Base-by-base conservation (phyloP, 2,329 filamentous ascomycete species). In the Lecanoromycetidae sp. region DNA sequence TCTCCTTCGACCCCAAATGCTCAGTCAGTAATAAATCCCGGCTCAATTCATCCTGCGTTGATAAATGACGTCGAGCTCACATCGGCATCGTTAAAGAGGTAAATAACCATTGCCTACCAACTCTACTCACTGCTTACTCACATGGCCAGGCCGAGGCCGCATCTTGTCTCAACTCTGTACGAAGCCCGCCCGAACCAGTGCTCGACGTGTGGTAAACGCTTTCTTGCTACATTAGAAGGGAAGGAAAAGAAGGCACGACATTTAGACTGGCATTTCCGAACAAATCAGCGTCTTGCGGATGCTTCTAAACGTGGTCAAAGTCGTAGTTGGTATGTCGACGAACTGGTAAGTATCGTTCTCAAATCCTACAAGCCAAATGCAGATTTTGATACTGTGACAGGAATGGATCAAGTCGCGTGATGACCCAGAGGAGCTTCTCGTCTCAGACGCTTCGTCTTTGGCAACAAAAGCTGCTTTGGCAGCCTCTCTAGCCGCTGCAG, bases 211-310 rank as follows among this genome's bases (percentile, higher is more conserved):
- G 91, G 90, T 20, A 78, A 88, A 50, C 81, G 91, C 2, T 98
- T 98, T 63, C 75, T 75, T 45, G 76, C 77, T 4, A 84, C 85
- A 40, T 77, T 80, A 10, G 79, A 84, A 54, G 90, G 90, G 10
- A 84, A 79, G 57, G 80, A 82, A 60, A 84, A 84, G 69, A 96
- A 96, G 68, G 85, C 82, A 20, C 79, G 82, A 3, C 91, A 98
- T 61, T 81, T 98, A 71, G 91, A 98, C 65, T 98, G 91, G 91
- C 91, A 98, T 65, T 98, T 98, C 68, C 81, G 83, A 48, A 88
- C 90, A 20, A 90, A 95, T 59, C 84, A 88, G 58, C 82, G 87
- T 37, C 86, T 93, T 66, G 80, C 80, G 2, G 90, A 96, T 56
- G 82, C 84, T 12, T 80, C 86, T 59, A 90, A 86, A 61, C 77